phyloP scores from a whole-genome alignment of 129 eudicot species.

The Mikania micrantha region DNA sequence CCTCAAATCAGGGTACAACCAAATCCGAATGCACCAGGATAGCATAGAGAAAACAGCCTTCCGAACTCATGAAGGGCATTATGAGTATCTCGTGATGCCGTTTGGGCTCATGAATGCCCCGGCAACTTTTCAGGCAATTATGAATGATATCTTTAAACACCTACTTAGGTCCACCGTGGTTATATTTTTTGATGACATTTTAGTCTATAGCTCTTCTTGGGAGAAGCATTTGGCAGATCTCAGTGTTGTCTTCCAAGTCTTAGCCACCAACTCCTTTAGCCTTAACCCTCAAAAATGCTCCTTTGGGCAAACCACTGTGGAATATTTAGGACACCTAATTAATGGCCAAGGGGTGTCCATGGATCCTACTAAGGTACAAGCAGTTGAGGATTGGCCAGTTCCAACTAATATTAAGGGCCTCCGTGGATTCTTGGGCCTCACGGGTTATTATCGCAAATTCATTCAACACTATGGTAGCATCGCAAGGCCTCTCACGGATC shows the following conservation, averaged over 20 bases:
- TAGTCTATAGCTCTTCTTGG: neutral
- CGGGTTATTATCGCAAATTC: neutral
- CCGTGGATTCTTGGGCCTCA: neutral
- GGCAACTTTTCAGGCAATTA: too few relatives aligned
- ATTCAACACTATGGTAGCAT: neutral
- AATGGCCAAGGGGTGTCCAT: neutral
- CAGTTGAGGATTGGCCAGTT: neutral
- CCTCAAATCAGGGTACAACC: too few relatives aligned
- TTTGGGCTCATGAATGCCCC: too few relatives aligned
- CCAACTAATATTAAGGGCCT: neutral
- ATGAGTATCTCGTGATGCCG: too few relatives aligned
- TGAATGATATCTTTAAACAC: neutral
- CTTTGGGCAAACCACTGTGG: neutral
- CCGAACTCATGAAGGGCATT: too few relatives aligned
- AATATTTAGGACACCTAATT: neutral
- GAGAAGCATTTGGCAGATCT: neutral
- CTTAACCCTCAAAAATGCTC: neutral
- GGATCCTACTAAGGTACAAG: neutral
- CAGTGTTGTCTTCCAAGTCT: too few relatives aligned
- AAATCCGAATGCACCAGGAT: too few relatives aligned
- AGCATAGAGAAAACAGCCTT: too few relatives aligned
- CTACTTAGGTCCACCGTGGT: neutral
- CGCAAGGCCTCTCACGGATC: neutral
- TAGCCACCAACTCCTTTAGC: neutral
- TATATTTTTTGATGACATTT: neutral